A percentile compares a stretch with the other conserved stretches of the same genome.
phyloP scores from a whole-genome alignment of 257 asterid species.

The Leptodermis oblonga region DNA sequence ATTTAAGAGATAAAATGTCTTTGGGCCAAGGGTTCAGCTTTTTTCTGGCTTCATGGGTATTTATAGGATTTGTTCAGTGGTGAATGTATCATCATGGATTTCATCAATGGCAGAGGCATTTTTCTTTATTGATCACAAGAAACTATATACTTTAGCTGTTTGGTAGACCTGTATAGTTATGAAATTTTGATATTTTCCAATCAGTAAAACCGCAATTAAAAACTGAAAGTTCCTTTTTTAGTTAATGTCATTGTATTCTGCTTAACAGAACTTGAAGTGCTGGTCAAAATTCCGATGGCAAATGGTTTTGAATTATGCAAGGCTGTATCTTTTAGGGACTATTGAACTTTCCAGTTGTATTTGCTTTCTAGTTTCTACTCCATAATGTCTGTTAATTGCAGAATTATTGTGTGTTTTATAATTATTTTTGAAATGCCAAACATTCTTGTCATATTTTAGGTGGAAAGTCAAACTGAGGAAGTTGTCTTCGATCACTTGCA shows the following conservation, averaged over 20 bases:
- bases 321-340: background rate
- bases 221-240: background rate
- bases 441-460: slow-evolving; percentile 34
- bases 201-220: background rate
- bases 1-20: background rate
- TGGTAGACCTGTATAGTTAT: too few relatives aligned
- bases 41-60: background rate
- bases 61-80: background rate
- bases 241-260: background rate
- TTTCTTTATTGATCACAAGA: background rate
- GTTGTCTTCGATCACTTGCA: slow-evolving; percentile 88
- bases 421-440: background rate
- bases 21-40: background rate
- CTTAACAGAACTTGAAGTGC: background rate
- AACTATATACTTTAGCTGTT: background rate
- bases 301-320: background rate
- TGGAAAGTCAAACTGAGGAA: slow-evolving; percentile 78
- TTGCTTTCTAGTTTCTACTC: too few relatives aligned
- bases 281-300: background rate
- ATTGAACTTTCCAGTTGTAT: background rate
- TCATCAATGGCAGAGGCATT: too few relatives aligned
- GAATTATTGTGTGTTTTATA: background rate
- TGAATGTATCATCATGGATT: too few relatives aligned
- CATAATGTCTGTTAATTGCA: background rate
- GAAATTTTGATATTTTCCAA: background rate